Percentiles rank a stretch among this genome's conserved stretches.
These are phyloP conservation scores for Lagenidium giganteum DNA, from an alignment of 352 stramenopile genomes.

Conservation along the genomic window DNA sequence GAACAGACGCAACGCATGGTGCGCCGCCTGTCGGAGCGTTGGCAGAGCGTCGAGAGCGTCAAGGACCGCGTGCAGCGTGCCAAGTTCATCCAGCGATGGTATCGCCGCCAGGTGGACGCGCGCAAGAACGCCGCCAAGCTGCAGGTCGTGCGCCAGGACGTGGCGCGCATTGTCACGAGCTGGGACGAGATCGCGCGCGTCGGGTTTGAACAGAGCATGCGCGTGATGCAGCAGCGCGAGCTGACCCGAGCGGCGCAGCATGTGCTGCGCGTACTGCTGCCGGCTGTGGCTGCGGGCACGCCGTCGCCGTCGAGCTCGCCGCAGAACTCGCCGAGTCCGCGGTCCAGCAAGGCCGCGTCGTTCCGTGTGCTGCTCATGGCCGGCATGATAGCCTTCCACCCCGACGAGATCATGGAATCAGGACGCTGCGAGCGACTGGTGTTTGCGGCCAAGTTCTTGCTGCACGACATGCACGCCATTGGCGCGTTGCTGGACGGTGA, in stretches of 20 bases:
- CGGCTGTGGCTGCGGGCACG: slow-evolving; percentile 6
- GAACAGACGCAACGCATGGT: slow-evolving; percentile 49
- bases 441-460: slow-evolving; percentile 36
- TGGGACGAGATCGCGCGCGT: slow-evolving; percentile 31
- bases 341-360: slow-evolving; percentile 22
- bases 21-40: slow-evolving; percentile 40
- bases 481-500: slow-evolving; percentile 20
- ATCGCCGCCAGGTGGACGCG: slow-evolving; percentile 38
- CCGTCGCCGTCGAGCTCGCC: slow-evolving; percentile 7
- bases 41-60: slow-evolving; percentile 65
- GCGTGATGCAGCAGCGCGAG: slow-evolving; percentile 48
- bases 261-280: slow-evolving; percentile 48
- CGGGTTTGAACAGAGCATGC: slow-evolving; percentile 61
- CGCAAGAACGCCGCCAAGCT: slow-evolving; percentile 32
- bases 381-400: slow-evolving; percentile 64
- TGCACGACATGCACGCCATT: slow-evolving; percentile 33
- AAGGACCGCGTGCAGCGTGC: slow-evolving; percentile 50
- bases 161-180: slow-evolving; percentile 32
- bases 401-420: slow-evolving; percentile 55
- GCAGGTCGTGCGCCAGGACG: slow-evolving; percentile 25
- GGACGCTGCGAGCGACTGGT: slow-evolving; percentile 33
- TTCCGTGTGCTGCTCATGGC: slow-evolving; percentile 71
- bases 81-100: slow-evolving; percentile 81
- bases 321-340: slow-evolving; percentile 11
- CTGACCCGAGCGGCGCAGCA: slow-evolving; percentile 42